Evolutionary conservation across 164 flowering plant species (phyloP), one percentile per base, ranked within the genome.

Genomic region (Macadamia tetraphylla): DNA sequence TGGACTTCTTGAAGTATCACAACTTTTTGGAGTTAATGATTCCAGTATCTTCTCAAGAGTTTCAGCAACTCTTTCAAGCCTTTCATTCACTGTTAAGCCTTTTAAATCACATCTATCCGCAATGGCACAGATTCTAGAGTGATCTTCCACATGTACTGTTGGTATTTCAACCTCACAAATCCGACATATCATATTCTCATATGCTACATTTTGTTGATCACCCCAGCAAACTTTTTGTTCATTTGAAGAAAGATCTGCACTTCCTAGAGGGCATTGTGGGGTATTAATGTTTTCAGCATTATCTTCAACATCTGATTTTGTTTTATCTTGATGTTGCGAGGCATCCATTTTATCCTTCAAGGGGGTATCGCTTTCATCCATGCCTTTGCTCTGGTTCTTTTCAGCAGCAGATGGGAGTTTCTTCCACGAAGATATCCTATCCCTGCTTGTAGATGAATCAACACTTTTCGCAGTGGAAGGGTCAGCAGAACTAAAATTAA

Each of bases 151-250:
- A 80, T 86, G 88, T 42, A 91, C 84, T 53, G 87, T 85, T 29
- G 98, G 99, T 71, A 92, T 89, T 80, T 93, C 93, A 76, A 87
- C 88, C 76, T 95, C 98, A 83, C 99, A 95, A 61, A 95, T 95
- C 8, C 99, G 89, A 67, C 99, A 95, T 11, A 95, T 91, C 80
- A 95, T 83, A 80, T 82, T 82, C 43, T 86, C 94, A 76, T 81
- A 82, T 23, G 82, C 58, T 67, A 71, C 58, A 70, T 72, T 75
- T 17, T 82, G 91, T 23, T 83, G 84, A 71, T 88, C 91, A 30
- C 80, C 81, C 78, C 79, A 86, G 30, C 62, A 60, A 66, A 73
- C 81, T 73, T 66, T 85, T 71, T 76, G 74, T 58, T 62, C 35
- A 64, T 75, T 68, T 15, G 78, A 57, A 40, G 87, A 74, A 73